These are phyloP conservation scores for Melanomma pulvis-pyrius DNA, from an alignment of 495 filamentous ascomycete species.

Conservation along the genomic window DNA sequence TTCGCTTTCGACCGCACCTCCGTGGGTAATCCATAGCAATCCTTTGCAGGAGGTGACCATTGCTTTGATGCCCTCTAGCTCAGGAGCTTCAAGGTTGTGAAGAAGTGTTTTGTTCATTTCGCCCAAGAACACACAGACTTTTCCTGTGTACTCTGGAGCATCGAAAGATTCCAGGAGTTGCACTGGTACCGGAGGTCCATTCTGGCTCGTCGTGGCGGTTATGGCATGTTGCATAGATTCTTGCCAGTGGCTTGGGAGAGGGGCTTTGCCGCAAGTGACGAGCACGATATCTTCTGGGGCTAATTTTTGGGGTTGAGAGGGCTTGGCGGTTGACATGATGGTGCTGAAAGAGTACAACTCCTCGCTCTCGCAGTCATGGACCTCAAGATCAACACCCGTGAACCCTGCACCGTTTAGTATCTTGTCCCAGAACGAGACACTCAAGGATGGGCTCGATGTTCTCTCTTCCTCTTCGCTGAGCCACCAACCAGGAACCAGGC, in stretches of 20 bases:
- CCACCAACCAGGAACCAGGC: constrained; percentile 12
- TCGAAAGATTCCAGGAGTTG: too few relatives aligned
- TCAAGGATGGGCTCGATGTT: not conserved
- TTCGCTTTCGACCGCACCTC: not conserved
- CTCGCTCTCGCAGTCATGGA: not conserved
- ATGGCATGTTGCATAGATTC: too few relatives aligned
- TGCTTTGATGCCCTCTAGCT: not conserved
- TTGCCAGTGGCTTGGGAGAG: too few relatives aligned
- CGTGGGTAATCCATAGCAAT: not conserved
- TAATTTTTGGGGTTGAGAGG: too few relatives aligned
- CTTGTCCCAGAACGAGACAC: not conserved
- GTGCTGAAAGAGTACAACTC: too few relatives aligned
- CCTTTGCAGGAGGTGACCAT: not conserved
- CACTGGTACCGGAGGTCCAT: too few relatives aligned
- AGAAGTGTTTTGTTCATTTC: not conserved
- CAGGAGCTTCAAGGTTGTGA: not conserved
- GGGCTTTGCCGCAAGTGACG: too few relatives aligned
- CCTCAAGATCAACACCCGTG: not conserved
- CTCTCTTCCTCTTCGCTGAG: not conserved
- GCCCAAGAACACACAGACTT: not conserved
- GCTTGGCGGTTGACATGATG: too few relatives aligned
- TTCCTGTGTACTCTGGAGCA: not conserved
- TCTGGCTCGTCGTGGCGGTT: too few relatives aligned
- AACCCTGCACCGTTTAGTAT: not conserved
- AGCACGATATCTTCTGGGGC: too few relatives aligned